phyloP scores from a whole-genome alignment of 345 rosid species.

The Hypericum androsaemum region DNA sequence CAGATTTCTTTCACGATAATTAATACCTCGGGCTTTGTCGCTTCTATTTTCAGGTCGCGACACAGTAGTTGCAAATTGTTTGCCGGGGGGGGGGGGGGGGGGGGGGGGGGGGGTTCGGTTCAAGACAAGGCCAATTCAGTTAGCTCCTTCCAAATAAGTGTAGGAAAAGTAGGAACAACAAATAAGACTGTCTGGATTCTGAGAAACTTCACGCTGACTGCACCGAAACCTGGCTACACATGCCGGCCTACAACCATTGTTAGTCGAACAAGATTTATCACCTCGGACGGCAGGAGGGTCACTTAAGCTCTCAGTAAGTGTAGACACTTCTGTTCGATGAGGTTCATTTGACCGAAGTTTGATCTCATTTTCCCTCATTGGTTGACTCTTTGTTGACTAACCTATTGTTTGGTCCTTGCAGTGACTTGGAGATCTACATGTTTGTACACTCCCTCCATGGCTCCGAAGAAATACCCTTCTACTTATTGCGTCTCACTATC shows the following conservation, averaged over 20 bases:
- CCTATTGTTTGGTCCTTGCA: conserved; percentile 16
- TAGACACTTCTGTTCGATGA: background rate
- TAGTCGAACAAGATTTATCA: conserved; percentile 35
- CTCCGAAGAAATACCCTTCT: conserved; percentile 42
- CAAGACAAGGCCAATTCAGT: conserved; percentile 67
- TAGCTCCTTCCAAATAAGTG: conserved; percentile 67
- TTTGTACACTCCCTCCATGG: conserved; percentile 74
- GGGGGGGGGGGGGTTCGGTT: conserved; percentile 66
- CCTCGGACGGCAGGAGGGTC: conserved; percentile 55
- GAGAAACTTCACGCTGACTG: conserved; percentile 55
- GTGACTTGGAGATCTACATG: conserved; percentile 97
- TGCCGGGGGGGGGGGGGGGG: no score
- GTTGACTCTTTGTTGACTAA: background rate
- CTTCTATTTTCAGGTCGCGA: no score
- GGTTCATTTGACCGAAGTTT: background rate
- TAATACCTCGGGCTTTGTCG: no score
- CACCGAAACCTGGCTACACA: conserved; percentile 87
- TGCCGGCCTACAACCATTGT: conserved; percentile 61
- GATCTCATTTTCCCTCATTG: background rate
- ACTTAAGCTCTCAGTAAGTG: conserved; percentile 81
- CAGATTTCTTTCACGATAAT: no score
- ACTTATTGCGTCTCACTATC: conserved; percentile 90
- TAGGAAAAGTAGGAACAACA: conserved; percentile 69
- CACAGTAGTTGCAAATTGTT: conserved; percentile 68
- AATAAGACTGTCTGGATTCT: conserved; percentile 66